Base-by-base conservation (phyloP, 352 stramenopile genomes). In the Phytophthora podocarpi region DNA sequence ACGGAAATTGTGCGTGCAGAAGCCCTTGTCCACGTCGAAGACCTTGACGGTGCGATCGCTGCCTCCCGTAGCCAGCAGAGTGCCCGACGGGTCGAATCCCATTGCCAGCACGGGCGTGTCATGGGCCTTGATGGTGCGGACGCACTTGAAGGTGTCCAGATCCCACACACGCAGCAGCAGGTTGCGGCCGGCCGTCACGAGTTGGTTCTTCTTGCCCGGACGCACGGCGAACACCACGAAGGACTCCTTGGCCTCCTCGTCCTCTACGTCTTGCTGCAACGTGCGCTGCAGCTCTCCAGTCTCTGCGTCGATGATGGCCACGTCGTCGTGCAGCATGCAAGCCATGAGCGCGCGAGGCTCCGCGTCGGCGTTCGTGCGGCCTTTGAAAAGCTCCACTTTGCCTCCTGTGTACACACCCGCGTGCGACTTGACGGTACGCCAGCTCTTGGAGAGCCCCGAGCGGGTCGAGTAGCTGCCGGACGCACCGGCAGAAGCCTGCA, bases 31-130 rank as follows among this genome's bases (percentile, higher is more conserved):
- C 23, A 98, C 80, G 70, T 98, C 91, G 52, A 96, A 98, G 21
- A 98, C 93, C 58, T 98, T 97, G 35, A 98, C 96, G 1, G 85
- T 90, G 42, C 96, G 94, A 75, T 99, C 97, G 26, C 97, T 96
- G 20, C 95, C 96, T 61, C 95, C 97, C 1, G 97, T 99, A 7
- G 96, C 96, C 8, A 99, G 74, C 58, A 99, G 72, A 46, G 89
- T 97, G 34, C 90, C 91, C 20, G 91, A 90, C 16, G 85, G 86
- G 72, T 98, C 91, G 58, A 97, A 96, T 24, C 79, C 84, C 82
- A 98, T 94, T 45, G 74, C 76, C 42, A 95, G 67, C 49, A 97
- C 85, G 7, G 90, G 89, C 41, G 78, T 89, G 40, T 95, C 78
- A 42, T 78, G 70, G 3, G 67, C 74, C 58, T 93, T 95, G 51